Percentiles rank a stretch among this genome's conserved stretches.
These are phyloP conservation scores for Phragmites australis DNA, from an alignment of 176 grass and related monocot genomes.

Conservation along the genomic window DNA sequence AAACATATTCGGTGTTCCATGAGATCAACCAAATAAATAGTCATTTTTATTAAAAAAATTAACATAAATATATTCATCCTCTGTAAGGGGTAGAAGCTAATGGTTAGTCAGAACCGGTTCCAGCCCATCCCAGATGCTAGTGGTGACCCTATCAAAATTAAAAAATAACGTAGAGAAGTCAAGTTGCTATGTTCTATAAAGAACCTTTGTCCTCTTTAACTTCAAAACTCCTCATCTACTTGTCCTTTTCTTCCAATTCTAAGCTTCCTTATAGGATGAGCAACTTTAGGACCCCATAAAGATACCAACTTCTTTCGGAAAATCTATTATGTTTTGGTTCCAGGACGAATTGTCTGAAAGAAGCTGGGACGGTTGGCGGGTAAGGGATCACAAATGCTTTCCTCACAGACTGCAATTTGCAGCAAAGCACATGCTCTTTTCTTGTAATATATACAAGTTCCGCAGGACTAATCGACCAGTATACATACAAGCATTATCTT, in stretches of 20 bases:
- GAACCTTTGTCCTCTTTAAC: conserved; percentile 51
- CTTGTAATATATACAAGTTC: conserved; percentile 44
- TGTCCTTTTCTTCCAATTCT: conserved; percentile 53
- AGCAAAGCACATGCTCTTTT: conserved; percentile 56
- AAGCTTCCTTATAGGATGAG: conserved; percentile 57
- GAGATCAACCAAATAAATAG: no score
- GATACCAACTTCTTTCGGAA: conserved; percentile 43
- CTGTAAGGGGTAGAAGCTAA: no score
- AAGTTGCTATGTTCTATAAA: conserved; percentile 57
- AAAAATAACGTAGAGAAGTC: conserved; percentile 34
- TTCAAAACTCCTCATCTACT: conserved; percentile 56
- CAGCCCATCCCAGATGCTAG: conserved; percentile 39
- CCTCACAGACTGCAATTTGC: conserved; percentile 44
- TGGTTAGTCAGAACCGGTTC: conserved; percentile 24
- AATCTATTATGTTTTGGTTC: conserved; percentile 38
- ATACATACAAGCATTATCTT: conserved; percentile 30
- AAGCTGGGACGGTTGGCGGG: conserved; percentile 42
- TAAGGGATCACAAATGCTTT: conserved; percentile 44
- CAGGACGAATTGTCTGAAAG: conserved; percentile 51
- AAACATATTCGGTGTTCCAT: no score
- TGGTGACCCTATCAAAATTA: conserved; percentile 49
- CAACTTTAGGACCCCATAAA: conserved; percentile 50
- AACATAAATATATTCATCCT: no score
- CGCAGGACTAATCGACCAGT: neutral
- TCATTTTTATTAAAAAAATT: no score